These are phyloP conservation scores for Silene uniflora DNA, from an alignment of 148 eudicot species.

Conservation along the genomic window DNA sequence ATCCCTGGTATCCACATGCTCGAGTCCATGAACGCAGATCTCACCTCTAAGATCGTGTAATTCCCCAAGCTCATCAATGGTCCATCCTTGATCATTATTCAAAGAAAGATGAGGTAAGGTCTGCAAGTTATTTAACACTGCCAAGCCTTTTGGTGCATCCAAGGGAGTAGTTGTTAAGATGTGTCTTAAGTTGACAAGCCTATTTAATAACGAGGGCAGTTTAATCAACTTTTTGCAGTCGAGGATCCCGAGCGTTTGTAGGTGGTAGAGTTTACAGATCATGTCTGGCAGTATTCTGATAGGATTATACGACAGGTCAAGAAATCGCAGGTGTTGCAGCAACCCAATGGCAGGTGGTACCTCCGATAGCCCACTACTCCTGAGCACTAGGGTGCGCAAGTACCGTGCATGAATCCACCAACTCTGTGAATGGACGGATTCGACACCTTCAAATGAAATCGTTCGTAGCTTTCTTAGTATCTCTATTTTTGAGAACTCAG, in stretches of 20 bases:
- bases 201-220: constrained; percentile 6
- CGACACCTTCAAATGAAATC: not conserved
- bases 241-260: constrained; percentile 2
- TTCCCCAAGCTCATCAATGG: constrained; percentile 10
- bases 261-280: constrained; percentile 9
- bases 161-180: not conserved
- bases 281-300: constrained; percentile 6
- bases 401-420: not conserved
- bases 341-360: not conserved
- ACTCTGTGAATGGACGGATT: not conserved
- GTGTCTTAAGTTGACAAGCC: constrained; percentile 17
- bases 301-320: not conserved
- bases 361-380: not conserved
- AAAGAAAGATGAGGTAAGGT: constrained; percentile 15
- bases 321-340: constrained; percentile 14
- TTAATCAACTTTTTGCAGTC: not conserved
- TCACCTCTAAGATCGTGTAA: not conserved
- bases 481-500: not conserved
- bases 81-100: constrained; percentile 9
- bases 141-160: not conserved
- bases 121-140: not conserved
- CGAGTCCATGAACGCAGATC: not conserved
- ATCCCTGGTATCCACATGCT: not conserved
- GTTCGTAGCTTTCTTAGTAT: not conserved
- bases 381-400: constrained; percentile 1